Percentiles rank a stretch among this genome's conserved stretches.
Conservation (phyloP, 306 rosid species). For the Erythrophleum fordii region DNA sequence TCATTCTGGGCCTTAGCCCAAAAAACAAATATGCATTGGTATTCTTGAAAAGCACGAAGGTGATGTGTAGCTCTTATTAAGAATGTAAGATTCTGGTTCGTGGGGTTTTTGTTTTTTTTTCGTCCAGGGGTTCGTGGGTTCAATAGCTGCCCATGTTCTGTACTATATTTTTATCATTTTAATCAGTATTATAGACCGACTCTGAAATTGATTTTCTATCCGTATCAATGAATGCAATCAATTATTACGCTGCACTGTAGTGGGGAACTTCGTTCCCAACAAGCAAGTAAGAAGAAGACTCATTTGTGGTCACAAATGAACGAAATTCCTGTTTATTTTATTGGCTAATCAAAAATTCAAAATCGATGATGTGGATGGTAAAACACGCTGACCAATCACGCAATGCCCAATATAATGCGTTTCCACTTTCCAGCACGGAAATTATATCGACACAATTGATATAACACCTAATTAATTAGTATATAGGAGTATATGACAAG, state of each 20-base stretch:
- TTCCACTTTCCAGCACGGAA: conserved; percentile 33
- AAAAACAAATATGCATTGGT: not conserved
- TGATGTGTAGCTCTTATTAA: no score
- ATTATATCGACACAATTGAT: not conserved
- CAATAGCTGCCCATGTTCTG: no score
- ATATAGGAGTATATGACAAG: conserved; percentile 12
- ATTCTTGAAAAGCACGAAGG: no score
- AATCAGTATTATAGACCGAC: no score
- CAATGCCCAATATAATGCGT: conserved; percentile 49
- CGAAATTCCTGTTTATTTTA: conserved; percentile 11
- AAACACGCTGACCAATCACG: conserved; percentile 47
- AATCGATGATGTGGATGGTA: conserved; percentile 25
- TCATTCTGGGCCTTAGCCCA: not conserved
- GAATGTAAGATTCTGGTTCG: no score
- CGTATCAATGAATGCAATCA: no score
- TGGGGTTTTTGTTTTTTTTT: no score
- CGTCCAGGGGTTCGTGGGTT: no score
- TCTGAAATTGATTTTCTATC: no score
- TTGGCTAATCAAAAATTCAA: not conserved
- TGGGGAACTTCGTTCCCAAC: no score
- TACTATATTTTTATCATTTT: no score
- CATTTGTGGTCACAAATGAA: conserved; percentile 38
- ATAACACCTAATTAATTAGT: conserved; percentile 24
- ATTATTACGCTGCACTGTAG: no score
- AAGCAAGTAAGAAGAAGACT: not conserved